Base-by-base conservation (phyloP, 169 alveolate species). In the Toxoplasma gondii region DNA sequence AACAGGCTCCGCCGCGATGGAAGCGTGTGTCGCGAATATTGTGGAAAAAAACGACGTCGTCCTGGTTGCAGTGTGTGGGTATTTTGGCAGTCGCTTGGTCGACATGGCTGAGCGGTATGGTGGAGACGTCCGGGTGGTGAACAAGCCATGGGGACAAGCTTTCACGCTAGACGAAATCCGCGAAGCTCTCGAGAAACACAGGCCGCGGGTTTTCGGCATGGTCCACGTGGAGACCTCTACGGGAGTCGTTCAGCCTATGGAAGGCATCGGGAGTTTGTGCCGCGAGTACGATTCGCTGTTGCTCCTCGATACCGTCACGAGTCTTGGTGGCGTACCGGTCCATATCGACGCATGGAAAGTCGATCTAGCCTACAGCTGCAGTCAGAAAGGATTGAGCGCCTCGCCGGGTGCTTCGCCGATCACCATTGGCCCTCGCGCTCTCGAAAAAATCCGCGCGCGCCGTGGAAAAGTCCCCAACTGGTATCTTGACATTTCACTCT, bases 1-100 rank as follows among this genome's bases (percentile, higher is more conserved):
- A 19, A 94, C 96, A 34, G 96, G 96, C 67, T 82, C 92, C 29
- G 96, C 96, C 7, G 96, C 96, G 31, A 91, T 94, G 96, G 96
- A 94, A 58, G 96, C 96, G 10, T 94, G 94, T 31, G 38, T 94
- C 27, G 95, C 96, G 38, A 94, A 94, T 69, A 0, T 44, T 24
- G 88, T 94, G 1, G 92, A 81, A 70, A 58, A 38, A 9, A 94
- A 94, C 41, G 96, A 94, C 54, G 86, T 43, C n/a, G 88, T 80
- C 41, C 88, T 82, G 9, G 95, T 88, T 27, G 45, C 64, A 34
- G 92, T 90, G 31, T 70, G 67, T 41, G 95, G 96, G 41, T 94
- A 94, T 74, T 94, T 94, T 53, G 96, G 96, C 53, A 81, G 69
- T 44, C 78, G 96, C 12, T 70, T 83, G 45, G 54, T 64, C 19